Evolutionary conservation across 2,329 filamentous ascomycete genomes (phyloP).

Genomic region (Tolypocladium endophyticum): DNA sequence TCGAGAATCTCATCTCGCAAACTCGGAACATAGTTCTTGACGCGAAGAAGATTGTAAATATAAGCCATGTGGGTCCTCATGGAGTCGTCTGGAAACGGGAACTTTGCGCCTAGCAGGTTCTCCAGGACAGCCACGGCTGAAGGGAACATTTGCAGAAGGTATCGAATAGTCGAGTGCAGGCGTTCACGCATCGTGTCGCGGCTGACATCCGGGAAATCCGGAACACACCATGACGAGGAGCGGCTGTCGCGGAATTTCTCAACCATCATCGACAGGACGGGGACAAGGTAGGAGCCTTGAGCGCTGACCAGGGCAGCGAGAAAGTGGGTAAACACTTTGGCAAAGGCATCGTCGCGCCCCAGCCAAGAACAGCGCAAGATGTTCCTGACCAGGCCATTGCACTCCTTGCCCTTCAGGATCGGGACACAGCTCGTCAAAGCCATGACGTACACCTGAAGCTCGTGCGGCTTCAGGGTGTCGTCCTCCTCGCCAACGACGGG

Average conservation of each 20-base stretch:
- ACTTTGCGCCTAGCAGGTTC: constrained; percentile 54
- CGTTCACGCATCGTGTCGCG: constrained; percentile 58
- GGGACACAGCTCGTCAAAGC: constrained; percentile 52
- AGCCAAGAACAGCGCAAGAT: constrained; percentile 55
- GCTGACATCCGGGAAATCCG: constrained; percentile 47
- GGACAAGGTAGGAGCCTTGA: constrained; percentile 65
- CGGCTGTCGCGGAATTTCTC: constrained; percentile 56
- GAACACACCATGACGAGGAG: constrained; percentile 33
- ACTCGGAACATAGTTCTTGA: constrained; percentile 69
- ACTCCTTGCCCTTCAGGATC: constrained; percentile 47
- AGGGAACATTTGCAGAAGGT: constrained; percentile 71
- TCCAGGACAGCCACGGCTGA: constrained; percentile 63
- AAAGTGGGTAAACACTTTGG: constrained; percentile 57
- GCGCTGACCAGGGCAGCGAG: constrained; percentile 67
- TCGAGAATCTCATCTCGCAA: constrained; percentile 72
- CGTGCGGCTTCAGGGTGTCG: constrained; percentile 39
- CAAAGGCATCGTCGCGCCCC: constrained; percentile 53
- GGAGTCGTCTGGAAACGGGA: constrained; percentile 67
- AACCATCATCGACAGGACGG: constrained; percentile 71
- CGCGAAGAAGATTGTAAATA: constrained; percentile 68
- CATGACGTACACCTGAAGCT: constrained; percentile 49
- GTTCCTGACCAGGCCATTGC: constrained; percentile 45
- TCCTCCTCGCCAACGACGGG: constrained; percentile 33
- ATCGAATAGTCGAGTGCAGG: constrained; percentile 64
- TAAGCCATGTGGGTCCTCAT: constrained; percentile 78